Evolutionary conservation across 2,329 filamentous ascomycete species (phyloP), one percentile per base, ranked within the genome.

Genomic region (Orbilia brochopaga): DNA sequence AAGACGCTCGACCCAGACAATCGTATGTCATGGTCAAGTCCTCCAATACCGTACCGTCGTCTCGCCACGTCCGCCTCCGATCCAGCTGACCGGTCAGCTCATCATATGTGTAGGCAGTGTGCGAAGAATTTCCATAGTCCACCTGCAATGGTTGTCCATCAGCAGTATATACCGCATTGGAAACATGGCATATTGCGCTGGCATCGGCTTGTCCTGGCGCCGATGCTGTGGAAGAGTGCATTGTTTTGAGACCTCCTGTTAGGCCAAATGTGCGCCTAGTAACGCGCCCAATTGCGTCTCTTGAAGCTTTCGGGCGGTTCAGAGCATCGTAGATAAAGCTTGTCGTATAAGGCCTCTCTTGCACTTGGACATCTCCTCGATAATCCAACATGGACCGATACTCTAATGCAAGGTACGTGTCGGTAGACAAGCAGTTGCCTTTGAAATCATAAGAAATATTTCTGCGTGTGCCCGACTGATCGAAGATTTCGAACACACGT

Each of bases 1-100:
- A 44, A 1, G 66, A 73, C 17, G 74, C 55, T 32, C 74, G 74
- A 2, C 74, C 73, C 3, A 52, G 11, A 7, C 70, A 57, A 50
- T 77, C 75, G 52, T 73, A 74, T 1, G 62, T 73, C 46, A 76
- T 76, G 6, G 35, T 52, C 13, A 76, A 44, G 51, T 74, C 69
- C 59, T 76, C 73, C 8, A 75, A 32, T 10, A 37, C 4, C 8
- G 5, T 42, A 7, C 48, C 24, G 13, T 23, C 10, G 3, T 10
- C 19, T 24, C 19, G 4, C 19, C 19, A 17, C 11, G n/a, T 10
- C 6, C 3, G 6, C 5, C 10, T 10, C 4, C 19, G 4, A 23
- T 6, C 5, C 8, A 52, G 5, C 6, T 10, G 10, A 7, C 48
- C n/a, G 37, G 52, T 56, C 7, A 10, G 7, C 3, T 11, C 23